These are phyloP conservation scores for Gaertneriomyces sp. DNA, from an alignment of 192 early-diverging fungal species.

Conservation along the genomic window DNA sequence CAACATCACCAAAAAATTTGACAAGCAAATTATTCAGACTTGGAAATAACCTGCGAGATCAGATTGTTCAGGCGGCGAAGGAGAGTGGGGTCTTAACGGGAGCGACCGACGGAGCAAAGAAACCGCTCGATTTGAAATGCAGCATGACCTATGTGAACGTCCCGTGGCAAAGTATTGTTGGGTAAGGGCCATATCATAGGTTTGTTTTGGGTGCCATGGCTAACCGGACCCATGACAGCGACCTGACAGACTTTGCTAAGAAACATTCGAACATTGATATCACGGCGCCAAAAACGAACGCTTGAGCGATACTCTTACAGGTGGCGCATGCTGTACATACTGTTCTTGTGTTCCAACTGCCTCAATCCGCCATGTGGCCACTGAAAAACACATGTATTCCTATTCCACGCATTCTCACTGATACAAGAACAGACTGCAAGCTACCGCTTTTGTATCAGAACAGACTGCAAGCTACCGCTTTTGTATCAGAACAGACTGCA, in stretches of 20 bases:
- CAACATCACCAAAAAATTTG: conserved; percentile 6
- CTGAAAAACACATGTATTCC: no score
- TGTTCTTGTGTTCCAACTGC: no score
- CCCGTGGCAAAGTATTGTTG: conserved; percentile 83
- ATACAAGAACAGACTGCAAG: no score
- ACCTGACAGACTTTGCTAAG: conserved; percentile 12
- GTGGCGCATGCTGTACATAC: no score
- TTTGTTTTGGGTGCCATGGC: not conserved
- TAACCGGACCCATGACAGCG: not conserved
- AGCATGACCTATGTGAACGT: conserved; percentile 93
- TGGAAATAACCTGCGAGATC: conserved; percentile 38
- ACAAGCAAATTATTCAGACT: conserved; percentile 20
- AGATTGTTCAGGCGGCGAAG: conserved; percentile 39
- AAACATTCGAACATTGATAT: not conserved
- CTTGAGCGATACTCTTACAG: no score
- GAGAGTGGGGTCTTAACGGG: conserved; percentile 10
- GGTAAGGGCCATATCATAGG: conserved; percentile 21
- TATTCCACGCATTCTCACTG: no score
- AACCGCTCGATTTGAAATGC: conserved; percentile 70
- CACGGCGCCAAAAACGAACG: no score
- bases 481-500: no score
- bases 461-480: no score
- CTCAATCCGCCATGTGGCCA: no score
- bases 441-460: no score
- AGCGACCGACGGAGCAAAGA: conserved; percentile 38